phyloP scores from a whole-genome alignment of 306 rosid species.

The Trichosanthes truncata region DNA sequence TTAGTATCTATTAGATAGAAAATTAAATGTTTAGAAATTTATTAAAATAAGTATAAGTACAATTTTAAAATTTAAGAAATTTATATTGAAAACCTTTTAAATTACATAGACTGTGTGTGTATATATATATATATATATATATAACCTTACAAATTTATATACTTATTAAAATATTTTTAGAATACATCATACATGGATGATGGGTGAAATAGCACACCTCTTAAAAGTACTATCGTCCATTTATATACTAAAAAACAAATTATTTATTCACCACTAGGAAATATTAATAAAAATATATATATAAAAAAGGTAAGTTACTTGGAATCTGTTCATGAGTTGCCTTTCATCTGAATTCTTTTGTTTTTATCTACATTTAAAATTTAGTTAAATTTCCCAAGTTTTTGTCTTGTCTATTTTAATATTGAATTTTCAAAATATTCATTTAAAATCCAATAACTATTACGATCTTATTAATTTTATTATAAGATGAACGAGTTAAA shows the following conservation, averaged over 20 bases:
- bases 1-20: too few relatives aligned
- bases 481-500: not conserved
- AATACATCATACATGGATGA: not conserved
- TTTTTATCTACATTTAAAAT: not conserved
- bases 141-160: too few relatives aligned
- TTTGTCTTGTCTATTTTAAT: not conserved
- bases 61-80: too few relatives aligned
- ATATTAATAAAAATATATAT: not conserved
- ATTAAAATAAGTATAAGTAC: too few relatives aligned
- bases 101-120: too few relatives aligned
- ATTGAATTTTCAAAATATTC: not conserved
- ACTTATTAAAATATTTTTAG: too few relatives aligned
- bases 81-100: too few relatives aligned
- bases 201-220: not conserved
- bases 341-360: not conserved
- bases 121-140: too few relatives aligned
- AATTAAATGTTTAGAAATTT: too few relatives aligned
- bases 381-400: not conserved
- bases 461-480: not conserved
- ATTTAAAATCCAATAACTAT: not conserved
- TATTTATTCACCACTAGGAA: not conserved
- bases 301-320: not conserved
- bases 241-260: not conserved
- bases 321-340: not conserved
- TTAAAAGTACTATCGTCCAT: not conserved